phyloP scores from a whole-genome alignment of 495 filamentous ascomycete genomes.

The Coniosporium apollinis region DNA sequence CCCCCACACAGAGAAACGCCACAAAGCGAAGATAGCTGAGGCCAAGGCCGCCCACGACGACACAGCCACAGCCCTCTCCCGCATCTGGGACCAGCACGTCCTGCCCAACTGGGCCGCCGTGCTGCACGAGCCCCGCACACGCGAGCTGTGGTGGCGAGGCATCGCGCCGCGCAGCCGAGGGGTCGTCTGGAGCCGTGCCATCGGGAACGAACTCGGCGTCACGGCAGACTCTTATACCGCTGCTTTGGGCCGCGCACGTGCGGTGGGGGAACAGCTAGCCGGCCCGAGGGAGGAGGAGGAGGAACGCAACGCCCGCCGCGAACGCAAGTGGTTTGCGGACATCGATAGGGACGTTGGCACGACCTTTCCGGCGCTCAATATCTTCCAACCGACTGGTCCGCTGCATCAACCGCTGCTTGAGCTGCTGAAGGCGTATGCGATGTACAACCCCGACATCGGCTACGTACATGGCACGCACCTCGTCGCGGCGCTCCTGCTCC shows the following conservation, averaged over 20 bases:
- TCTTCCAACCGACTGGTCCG: constrained; percentile 59
- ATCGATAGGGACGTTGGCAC: constrained; percentile 53
- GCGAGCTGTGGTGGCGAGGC: constrained; percentile 90
- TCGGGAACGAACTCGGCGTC: constrained; percentile 78
- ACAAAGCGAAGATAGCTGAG: constrained; percentile 31
- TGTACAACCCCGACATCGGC: constrained; percentile 90
- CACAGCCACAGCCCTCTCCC: constrained; percentile 42
- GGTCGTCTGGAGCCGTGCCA: constrained; percentile 68
- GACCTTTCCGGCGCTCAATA: constrained; percentile 65
- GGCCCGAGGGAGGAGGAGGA: constrained; percentile 11
- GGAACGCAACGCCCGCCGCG: constrained; percentile 27
- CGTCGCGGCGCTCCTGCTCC: constrained; percentile 50
- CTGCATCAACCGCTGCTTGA: constrained; percentile 62
- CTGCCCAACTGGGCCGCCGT: constrained; percentile 69
- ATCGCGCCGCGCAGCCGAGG: constrained; percentile 65
- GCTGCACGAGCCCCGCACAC: constrained; percentile 55
- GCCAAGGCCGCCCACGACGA: constrained; percentile 47
- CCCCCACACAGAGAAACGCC: constrained; percentile 32
- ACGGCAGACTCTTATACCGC: constrained; percentile 60
- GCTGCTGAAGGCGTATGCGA: constrained; percentile 72
- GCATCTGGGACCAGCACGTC: constrained; percentile 79
- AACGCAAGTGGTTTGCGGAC: constrained; percentile 46
- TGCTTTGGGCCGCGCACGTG: constrained; percentile 54
- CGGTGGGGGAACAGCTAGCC: no score
- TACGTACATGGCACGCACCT: constrained; percentile 72